phyloP scores from a whole-genome alignment of 2,329 filamentous ascomycete species.

The Fusarium xyrophilum region DNA sequence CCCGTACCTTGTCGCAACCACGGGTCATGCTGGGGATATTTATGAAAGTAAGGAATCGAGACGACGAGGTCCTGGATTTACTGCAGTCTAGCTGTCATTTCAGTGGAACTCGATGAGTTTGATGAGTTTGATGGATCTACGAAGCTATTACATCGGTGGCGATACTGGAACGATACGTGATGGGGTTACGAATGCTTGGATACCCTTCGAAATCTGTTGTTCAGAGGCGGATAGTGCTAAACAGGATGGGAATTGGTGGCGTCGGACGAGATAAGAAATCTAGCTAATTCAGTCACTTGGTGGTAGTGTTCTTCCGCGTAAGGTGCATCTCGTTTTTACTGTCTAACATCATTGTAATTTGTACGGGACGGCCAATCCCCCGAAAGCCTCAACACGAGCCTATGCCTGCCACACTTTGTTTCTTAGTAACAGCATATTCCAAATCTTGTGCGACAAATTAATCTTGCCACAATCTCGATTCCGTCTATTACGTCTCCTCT shows the following conservation, averaged over 20 bases:
- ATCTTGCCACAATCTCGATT: neutral
- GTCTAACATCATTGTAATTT: neutral
- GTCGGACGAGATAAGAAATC: fast-evolving
- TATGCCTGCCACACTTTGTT: neutral
- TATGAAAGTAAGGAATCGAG: slow-evolving; percentile 2
- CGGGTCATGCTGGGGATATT: neutral
- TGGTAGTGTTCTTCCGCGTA: no score
- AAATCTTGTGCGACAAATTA: slow-evolving; percentile 21
- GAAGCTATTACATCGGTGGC: neutral
- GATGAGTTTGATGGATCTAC: neutral
- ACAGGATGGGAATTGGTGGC: fast-evolving
- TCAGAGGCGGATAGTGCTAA: fast-evolving
- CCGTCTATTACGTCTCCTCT: neutral
- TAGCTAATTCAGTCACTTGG: fast-evolving
- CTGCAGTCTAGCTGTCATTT: slow-evolving; percentile 1
- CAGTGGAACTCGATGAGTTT: neutral
- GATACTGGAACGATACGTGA: fast-evolving
- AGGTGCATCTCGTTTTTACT: neutral
- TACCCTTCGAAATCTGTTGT: neutral
- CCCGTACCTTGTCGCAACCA: neutral
- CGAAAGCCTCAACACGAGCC: neutral
- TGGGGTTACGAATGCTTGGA: neutral
- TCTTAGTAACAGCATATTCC: fast-evolving
- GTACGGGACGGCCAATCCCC: fast-evolving
- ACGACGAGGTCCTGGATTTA: neutral